phyloP scores from a whole-genome alignment of 192 early-diverging fungal species.

The Powellomyces hirtus region DNA sequence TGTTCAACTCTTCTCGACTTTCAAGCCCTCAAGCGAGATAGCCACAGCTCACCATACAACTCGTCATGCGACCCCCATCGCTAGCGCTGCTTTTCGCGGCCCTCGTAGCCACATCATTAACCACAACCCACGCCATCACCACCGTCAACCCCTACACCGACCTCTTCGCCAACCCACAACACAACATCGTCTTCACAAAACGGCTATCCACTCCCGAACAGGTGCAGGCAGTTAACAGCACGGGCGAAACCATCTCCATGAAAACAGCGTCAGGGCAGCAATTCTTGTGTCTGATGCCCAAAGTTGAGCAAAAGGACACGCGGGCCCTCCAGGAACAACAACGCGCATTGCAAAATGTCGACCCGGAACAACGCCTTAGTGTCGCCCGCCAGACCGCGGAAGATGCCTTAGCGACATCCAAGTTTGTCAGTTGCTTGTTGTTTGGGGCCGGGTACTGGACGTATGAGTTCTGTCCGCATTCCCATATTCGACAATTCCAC shows the following conservation, averaged over 20 bases:
- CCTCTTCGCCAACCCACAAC: conserved; percentile 9
- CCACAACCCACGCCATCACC: too few species aligned
- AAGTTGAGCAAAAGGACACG: background rate
- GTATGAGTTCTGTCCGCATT: conserved; percentile 11
- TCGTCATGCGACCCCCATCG: too few species aligned
- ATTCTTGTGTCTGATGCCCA: background rate
- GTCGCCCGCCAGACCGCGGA: background rate
- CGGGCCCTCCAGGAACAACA: background rate
- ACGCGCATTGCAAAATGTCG: background rate
- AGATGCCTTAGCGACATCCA: background rate
- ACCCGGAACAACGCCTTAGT: background rate
- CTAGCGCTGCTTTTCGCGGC: too few species aligned
- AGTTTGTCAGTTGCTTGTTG: background rate
- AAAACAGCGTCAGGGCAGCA: background rate
- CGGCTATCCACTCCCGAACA: background rate
- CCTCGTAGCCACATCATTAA: too few species aligned
- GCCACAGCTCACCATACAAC: too few species aligned
- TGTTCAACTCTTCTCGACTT: too few species aligned
- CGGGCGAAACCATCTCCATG: background rate
- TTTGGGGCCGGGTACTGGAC: conserved; percentile 11
- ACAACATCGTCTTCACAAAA: background rate
- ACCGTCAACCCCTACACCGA: conserved; percentile 5
- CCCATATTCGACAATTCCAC: conserved; percentile 4
- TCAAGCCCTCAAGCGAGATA: too few species aligned
- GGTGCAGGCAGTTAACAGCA: background rate